A percentile compares a stretch with the other conserved stretches of the same genome.
Conservation (phyloP, 495 filamentous ascomycete genomes). For the Extremus antarcticus region DNA sequence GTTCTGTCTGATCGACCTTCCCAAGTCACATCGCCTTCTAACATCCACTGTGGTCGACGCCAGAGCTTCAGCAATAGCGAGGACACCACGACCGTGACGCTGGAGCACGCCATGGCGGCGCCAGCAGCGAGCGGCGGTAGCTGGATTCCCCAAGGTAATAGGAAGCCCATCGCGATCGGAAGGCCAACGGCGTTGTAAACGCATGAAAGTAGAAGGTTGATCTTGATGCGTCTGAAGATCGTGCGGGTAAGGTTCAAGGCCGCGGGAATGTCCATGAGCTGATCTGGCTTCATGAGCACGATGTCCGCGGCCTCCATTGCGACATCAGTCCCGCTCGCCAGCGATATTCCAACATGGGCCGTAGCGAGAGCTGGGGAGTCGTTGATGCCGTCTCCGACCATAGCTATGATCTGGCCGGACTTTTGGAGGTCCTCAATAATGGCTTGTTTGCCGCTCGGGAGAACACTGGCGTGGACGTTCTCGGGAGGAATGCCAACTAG, state of each 20-base stretch:
- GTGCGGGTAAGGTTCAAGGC: constrained; percentile 68
- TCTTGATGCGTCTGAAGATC: constrained; percentile 87
- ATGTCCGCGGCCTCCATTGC: constrained; percentile 97
- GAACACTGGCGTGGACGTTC: constrained; percentile 70
- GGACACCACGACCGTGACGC: constrained; percentile 79
- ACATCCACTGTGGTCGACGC: constrained; percentile 84
- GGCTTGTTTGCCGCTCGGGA: constrained; percentile 75
- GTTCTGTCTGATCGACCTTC: constrained; percentile 28
- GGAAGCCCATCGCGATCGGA: constrained; percentile 92
- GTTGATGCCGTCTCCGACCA: constrained; percentile 99
- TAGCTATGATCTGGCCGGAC: constrained; percentile 66
- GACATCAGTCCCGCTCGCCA: constrained; percentile 87
- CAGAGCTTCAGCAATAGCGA: constrained; percentile 79
- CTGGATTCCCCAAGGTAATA: constrained; percentile 77
- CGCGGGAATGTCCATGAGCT: constrained; percentile 84
- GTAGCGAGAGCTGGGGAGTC: constrained; percentile 93
- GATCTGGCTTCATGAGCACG: constrained; percentile 85
- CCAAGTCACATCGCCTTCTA: constrained; percentile 44
- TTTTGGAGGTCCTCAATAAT: constrained; percentile 71
- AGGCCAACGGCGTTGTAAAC: constrained; percentile 86
- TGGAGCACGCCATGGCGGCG: constrained; percentile 84
- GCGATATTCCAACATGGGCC: constrained; percentile 83
- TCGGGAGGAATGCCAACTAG: constrained; percentile 68
- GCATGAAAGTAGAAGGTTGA: constrained; percentile 86
- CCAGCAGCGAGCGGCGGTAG: constrained; percentile 92